Percentiles rank a stretch among this genome's conserved stretches.
Evolutionary conservation across 768 basidiomycete genomes (phyloP).

Genomic region (Trametes elegans): DNA sequence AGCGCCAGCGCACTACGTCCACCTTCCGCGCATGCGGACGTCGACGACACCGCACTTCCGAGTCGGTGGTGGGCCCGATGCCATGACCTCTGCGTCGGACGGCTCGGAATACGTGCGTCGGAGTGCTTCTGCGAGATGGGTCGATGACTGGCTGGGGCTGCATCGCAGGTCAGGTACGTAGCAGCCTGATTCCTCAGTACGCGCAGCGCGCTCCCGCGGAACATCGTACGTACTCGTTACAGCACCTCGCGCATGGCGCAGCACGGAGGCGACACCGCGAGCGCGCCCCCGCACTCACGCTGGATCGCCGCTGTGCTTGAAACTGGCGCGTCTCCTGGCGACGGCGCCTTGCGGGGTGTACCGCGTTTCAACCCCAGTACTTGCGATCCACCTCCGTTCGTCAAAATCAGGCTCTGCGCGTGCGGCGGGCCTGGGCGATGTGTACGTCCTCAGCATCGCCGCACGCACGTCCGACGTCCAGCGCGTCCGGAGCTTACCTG

Average conservation of each 20-base stretch:
- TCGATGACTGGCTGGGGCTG: too few relatives aligned
- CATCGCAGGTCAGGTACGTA: too few relatives aligned
- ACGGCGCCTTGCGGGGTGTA: background rate
- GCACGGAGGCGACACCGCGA: background rate
- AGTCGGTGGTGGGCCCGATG: constrained; percentile 1
- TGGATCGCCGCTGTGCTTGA: constrained; percentile 4
- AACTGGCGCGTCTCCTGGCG: background rate
- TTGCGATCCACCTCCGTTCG: background rate
- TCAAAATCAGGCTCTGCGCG: too few relatives aligned
- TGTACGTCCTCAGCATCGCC: too few relatives aligned
- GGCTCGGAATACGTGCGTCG: background rate
- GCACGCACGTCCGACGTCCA: too few relatives aligned
- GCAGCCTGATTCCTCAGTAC: too few relatives aligned
- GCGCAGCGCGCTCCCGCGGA: background rate
- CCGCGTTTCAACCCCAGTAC: background rate
- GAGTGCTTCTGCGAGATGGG: background rate
- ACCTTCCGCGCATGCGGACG: background rate
- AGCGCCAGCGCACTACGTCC: background rate
- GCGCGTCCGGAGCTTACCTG: background rate
- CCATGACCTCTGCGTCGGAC: background rate
- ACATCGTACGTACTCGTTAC: background rate
- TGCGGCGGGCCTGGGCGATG: too few relatives aligned
- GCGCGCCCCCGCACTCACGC: background rate
- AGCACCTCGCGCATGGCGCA: background rate
- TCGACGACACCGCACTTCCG: constrained; percentile 7